phyloP scores from a whole-genome alignment of 139 green algal genomes.

The Deuterostichococcus epilithicus region DNA sequence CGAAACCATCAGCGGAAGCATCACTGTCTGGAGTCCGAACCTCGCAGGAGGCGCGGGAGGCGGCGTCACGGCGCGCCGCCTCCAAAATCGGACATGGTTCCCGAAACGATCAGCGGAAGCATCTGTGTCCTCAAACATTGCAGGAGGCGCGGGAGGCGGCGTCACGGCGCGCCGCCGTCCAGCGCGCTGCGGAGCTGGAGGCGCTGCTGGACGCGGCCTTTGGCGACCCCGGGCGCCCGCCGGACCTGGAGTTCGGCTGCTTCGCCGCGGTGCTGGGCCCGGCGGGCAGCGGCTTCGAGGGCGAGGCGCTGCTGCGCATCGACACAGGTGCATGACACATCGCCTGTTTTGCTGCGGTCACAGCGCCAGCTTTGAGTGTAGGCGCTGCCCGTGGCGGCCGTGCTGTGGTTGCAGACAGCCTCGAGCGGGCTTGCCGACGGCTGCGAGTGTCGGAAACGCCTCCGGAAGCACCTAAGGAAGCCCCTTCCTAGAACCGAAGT shows the following conservation, averaged over 20 bases:
- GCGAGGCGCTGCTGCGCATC: constrained; percentile 51
- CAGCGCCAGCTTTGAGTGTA: background rate
- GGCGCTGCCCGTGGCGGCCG: background rate
- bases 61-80: background rate
- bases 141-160: background rate
- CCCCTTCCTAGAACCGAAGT: background rate
- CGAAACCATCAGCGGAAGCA: no score
- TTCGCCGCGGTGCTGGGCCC: constrained; percentile 48
- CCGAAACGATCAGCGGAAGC: no score
- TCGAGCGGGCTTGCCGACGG: background rate
- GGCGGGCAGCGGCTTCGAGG: background rate
- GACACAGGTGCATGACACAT: constrained; percentile 28
- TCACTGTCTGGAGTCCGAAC: background rate
- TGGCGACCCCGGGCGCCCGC: constrained; percentile 12
- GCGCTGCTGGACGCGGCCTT: constrained; percentile 19
- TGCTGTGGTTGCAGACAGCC: background rate
- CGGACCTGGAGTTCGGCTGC: constrained; percentile 58
- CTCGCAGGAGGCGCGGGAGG: background rate
- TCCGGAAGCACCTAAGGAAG: background rate
- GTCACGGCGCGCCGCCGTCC: background rate
- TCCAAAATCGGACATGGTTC: no score
- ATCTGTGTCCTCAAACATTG: background rate
- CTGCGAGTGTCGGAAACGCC: no score
- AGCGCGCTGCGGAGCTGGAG: background rate
- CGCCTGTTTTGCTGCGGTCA: background rate